These are phyloP conservation scores for Chenopodium berlandieri DNA, from an alignment of 148 eudicot genomes.

Conservation along the genomic window DNA sequence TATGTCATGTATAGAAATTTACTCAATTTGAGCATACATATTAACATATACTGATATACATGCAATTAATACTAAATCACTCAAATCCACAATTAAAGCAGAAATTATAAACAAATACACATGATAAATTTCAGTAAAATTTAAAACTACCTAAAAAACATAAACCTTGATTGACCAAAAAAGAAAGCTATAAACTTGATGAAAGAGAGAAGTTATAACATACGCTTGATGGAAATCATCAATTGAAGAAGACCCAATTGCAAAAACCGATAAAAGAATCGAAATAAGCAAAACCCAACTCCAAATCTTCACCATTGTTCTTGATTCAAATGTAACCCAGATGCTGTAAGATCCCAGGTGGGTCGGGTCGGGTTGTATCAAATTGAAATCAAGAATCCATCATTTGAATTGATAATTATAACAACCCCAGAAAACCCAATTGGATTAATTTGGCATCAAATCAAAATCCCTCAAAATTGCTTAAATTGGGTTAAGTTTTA, in stretches of 20 bases:
- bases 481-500: neutral
- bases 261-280: conserved; percentile 26
- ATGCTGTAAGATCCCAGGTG: conserved; percentile 22
- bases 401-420: neutral
- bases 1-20: no score
- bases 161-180: conserved; percentile 1
- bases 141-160: neutral
- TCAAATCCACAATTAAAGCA: conserved; percentile 1
- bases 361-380: conserved; percentile 9
- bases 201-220: conserved; percentile 23
- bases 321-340: conserved; percentile 10
- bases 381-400: conserved; percentile 14
- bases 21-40: no score
- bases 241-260: conserved; percentile 46
- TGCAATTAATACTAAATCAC: neutral
- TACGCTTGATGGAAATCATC: conserved; percentile 72
- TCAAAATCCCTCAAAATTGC: neutral
- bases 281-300: conserved; percentile 40
- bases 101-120: neutral
- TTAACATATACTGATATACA: neutral
- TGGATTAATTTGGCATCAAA: conserved; percentile 10
- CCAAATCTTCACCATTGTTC: conserved; percentile 40
- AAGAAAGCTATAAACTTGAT: neutral
- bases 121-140: neutral
- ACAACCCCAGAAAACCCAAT: conserved; percentile 10